Evolutionary conservation across 2,329 filamentous ascomycete species (phyloP).

Genomic region (Ceratocystis lukuohia): DNA sequence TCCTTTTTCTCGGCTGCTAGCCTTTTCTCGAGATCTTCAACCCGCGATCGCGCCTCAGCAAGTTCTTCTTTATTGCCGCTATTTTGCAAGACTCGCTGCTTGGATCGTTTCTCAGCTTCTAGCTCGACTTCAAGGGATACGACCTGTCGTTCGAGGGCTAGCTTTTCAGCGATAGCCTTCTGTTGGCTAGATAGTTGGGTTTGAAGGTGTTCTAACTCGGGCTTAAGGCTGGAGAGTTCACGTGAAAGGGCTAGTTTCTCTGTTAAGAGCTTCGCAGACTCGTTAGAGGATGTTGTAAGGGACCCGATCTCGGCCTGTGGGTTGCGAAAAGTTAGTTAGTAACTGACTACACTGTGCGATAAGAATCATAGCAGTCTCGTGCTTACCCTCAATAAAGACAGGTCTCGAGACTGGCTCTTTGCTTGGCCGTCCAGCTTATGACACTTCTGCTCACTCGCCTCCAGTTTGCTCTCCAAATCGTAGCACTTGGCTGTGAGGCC

Average conservation of each 20-base stretch:
- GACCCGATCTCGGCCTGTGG: conserved; percentile 57
- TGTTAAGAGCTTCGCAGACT: conserved; percentile 54
- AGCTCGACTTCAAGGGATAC: conserved; percentile 66
- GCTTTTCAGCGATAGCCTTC: conserved; percentile 60
- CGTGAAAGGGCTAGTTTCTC: conserved; percentile 42
- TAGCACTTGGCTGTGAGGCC: conserved; percentile 31
- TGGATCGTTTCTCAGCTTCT: conserved; percentile 53
- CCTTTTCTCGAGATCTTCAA: conserved; percentile 29
- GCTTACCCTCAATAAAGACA: conserved; percentile 36
- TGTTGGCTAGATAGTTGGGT: conserved; percentile 48
- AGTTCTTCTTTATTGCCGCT: conserved; percentile 29
- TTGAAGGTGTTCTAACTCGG: conserved; percentile 43
- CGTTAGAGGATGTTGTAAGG: conserved; percentile 51
- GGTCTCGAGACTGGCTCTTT: conserved; percentile 36
- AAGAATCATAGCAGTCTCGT: neutral
- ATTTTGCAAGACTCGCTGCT: conserved; percentile 25
- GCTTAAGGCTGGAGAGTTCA: conserved; percentile 40
- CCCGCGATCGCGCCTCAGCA: conserved; percentile 30
- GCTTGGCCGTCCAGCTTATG: conserved; percentile 35
- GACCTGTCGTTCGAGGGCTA: conserved; percentile 65
- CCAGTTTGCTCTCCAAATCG: conserved; percentile 31
- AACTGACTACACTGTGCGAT: neutral
- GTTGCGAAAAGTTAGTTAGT: neutral
- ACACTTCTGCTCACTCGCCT: conserved; percentile 31
- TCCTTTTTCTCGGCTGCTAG: conserved; percentile 33